Base-by-base conservation (phyloP, 129 eudicot genomes). In the Ambrosia trifida region DNA sequence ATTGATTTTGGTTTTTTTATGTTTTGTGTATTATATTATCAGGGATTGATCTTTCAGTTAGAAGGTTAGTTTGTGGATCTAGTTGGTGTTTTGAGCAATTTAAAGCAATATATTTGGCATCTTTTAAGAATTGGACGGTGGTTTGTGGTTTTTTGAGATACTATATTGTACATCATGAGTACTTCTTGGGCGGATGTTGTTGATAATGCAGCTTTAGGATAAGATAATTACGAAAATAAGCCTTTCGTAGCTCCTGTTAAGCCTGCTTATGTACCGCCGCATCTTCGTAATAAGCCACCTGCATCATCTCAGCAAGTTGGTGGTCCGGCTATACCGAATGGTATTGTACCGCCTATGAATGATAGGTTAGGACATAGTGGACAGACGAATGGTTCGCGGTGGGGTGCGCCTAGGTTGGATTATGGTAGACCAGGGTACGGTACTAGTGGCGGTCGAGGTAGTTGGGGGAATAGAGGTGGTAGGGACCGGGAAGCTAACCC, bases 181-280 rank as follows among this genome's bases (percentile, higher is more conserved):
- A 83, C 87, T 68, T 88, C 96, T 31, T 91, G 97, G 97, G 96
- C 97, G 43, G 97, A 91, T 81, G 78, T 84, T 33, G 95, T 85
- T 69, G 97, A 91, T 60, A 87, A 85, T 68, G 85, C 77, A 49
- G 80, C 83, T 62, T 68, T 88, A 40, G 93, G 80, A 65, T 33
- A 88, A 76, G 85, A 84, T 12, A 80, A 32, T 30, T 65, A 46
- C 59, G 82, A 75, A 56, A 70, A 13, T 68, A 58, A 43, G 68
- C 24, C 56, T 17, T 45, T 44, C 1, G 80, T 69, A 52, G 86
- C 84, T 67, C 85, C 87, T 5, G 74, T 68, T 7, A 83, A 82
- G 78, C 76, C 97, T 6, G 38, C 96, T 11, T 91, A 91, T 76
- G 91, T 91, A 11, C 97, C 97, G 1, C 97, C 97, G 0, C 97